Evolutionary conservation across 163 green algal genomes (phyloP).

Genomic region (Chlorella variabilis): DNA sequence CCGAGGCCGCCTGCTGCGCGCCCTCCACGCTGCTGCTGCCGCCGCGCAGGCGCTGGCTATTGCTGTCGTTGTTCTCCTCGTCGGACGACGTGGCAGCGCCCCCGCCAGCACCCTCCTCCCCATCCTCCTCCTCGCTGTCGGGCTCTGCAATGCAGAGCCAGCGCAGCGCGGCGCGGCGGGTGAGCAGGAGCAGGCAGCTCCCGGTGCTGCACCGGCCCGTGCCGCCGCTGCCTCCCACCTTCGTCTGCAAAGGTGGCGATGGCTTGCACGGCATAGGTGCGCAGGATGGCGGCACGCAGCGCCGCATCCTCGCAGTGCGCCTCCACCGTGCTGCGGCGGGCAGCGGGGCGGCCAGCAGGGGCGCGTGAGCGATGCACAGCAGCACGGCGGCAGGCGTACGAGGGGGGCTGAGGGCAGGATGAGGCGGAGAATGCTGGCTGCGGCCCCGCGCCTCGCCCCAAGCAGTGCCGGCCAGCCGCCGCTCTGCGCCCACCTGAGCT

Average conservation of each 20-base stretch:
- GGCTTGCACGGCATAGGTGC: conserved; percentile 38
- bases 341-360: no score
- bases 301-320: conserved; percentile 6
- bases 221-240: conserved; percentile 2
- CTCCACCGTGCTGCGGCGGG: conserved; percentile 16
- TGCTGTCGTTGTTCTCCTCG: conserved; percentile 34
- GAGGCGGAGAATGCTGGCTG: no score
- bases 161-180: no score
- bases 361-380: neutral
- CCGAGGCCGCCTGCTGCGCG: neutral
- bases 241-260: conserved; percentile 37
- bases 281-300: conserved; percentile 26
- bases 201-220: no score
- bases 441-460: no score
- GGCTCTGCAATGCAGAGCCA: conserved; percentile 2
- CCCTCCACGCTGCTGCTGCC: neutral
- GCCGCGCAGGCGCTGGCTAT: conserved; percentile 4
- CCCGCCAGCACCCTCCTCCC: neutral
- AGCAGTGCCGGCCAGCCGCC: no score
- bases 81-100: neutral
- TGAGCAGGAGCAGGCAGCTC: neutral
- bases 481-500: conserved; percentile 2
- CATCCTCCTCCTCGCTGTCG: conserved; percentile 16
- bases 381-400: no score
- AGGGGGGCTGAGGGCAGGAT: no score